Percentiles rank a stretch among this genome's conserved stretches.
Evolutionary conservation across 2,329 filamentous ascomycete genomes (phyloP).

Genomic region (Colletotrichum orchidophilum): DNA sequence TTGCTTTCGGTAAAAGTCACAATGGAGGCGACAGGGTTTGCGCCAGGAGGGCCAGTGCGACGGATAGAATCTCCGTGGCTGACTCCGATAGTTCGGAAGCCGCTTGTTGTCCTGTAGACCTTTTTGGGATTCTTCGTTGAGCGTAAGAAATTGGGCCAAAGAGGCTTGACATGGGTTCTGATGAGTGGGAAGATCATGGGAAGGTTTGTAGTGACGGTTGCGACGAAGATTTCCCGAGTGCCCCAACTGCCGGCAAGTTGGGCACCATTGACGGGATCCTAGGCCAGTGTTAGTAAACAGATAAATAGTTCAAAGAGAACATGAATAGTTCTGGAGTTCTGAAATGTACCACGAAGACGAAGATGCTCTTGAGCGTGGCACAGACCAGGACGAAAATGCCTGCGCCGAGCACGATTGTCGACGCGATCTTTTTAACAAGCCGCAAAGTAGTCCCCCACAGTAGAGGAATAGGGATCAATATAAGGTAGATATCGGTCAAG

Average conservation of each 20-base stretch:
- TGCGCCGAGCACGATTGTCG: conserved; percentile 47
- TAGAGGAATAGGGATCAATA: conserved; percentile 66
- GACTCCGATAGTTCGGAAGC: conserved; percentile 32
- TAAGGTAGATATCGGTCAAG: conserved; percentile 65
- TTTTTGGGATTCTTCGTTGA: conserved; percentile 40
- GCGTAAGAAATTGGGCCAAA: conserved; percentile 42
- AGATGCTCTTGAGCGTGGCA: conserved; percentile 48
- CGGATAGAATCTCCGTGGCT: conserved; percentile 36
- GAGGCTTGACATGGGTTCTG: conserved; percentile 48
- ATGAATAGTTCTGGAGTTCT: neutral
- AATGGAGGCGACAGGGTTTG: conserved; percentile 45
- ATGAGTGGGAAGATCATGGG: conserved; percentile 57
- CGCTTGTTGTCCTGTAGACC: conserved; percentile 26
- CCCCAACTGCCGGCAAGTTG: conserved; percentile 53
- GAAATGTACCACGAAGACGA: conserved; percentile 46
- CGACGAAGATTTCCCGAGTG: conserved; percentile 54
- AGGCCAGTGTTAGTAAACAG: neutral
- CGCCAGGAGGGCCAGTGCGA: conserved; percentile 40
- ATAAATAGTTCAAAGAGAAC: neutral
- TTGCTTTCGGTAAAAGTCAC: conserved; percentile 49
- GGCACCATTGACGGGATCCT: conserved; percentile 53
- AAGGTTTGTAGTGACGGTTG: conserved; percentile 53
- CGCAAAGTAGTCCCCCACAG: conserved; percentile 49
- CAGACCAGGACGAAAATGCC: conserved; percentile 51
- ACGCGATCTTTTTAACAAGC: conserved; percentile 47